Percentiles rank a stretch among this genome's conserved stretches.
Evolutionary conservation across 192 early-diverging fungal species (phyloP).

Genomic region (Chytriomyces sp.): DNA sequence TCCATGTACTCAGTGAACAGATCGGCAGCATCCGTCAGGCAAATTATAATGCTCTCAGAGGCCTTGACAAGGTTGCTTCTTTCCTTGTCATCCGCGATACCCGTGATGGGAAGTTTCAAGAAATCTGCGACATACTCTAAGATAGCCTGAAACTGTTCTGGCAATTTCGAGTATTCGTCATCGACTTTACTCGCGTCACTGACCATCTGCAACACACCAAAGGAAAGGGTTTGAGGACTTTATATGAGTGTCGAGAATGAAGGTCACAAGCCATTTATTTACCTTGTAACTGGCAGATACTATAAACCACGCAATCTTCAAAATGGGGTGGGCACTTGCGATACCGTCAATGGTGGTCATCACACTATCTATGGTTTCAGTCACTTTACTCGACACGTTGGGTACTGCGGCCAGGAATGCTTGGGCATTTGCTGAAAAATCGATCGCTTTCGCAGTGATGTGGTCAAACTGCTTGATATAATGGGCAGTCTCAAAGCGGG

Average conservation of each 20-base stretch:
- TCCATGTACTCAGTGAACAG: not conserved
- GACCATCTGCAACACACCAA: not conserved
- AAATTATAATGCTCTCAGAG: not conserved
- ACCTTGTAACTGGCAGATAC: slow-evolving; percentile 9
- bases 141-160: not conserved
- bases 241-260: not conserved
- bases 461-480: too few species aligned
- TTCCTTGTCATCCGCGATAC: not conserved
- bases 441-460: too few species aligned
- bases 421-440: too few species aligned
- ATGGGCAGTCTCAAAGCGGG: too few species aligned
- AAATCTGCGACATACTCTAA: not conserved
- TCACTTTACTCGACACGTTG: too few species aligned
- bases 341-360: too few species aligned
- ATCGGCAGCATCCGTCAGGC: not conserved
- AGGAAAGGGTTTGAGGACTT: not conserved
- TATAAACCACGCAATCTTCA: not conserved
- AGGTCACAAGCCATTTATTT: not conserved
- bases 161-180: not conserved
- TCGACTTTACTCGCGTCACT: not conserved
- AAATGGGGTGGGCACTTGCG: not conserved
- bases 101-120: not conserved
- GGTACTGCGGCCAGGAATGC: too few species aligned
- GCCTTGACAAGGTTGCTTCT: not conserved
- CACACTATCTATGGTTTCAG: too few species aligned